Evolutionary conservation across 768 basidiomycete genomes (phyloP), one percentile per base, ranked within the genome.

Genomic region (Xerocomellus intermedius): DNA sequence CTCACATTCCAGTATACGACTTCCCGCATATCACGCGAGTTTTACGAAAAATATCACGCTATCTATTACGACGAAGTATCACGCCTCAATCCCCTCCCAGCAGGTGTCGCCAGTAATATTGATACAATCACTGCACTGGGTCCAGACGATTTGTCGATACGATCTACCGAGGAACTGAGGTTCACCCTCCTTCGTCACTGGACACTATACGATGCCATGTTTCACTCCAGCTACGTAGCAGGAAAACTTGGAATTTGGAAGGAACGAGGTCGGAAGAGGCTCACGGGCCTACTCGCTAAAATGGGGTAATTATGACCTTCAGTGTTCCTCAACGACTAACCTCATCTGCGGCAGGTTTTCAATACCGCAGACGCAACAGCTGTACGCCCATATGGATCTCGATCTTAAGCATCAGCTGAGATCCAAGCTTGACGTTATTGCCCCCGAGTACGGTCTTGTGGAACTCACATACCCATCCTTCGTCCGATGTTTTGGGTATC

Each of bases 201-300:
- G 97, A 98, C 89, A 30, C 74, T 99, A 43, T 98, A 98, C 67
- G 97, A 99, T 66, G 86, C 95, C 12, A 98, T 99, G 97, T 87
- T 87, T 64, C 96, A 99, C 70, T 97, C 94, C 4, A 91, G 90
- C 54, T 99, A 98, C 64, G 88, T 99, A 17, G 95, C 94, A 8
- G 88, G 91, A 48, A 94, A 93, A 70, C 80, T 99, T 55, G 94
- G 94, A 4, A 91, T 96, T 52, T 98, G 97, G 97, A 94, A 90
- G 66, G 96, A 98, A 69, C 82, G 85, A 51, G 97, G 97, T 21
- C 80, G 90, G 57, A 95, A 94, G 69, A 82, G 86, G 59, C 74
- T 99, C 52, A 91, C 88, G 1, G 97, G 96, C 8, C 75, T 99
- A 47, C 76, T 99, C 22, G 97, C 97, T 16, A 98, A 98, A 77